Base-by-base conservation (phyloP, 2,329 filamentous ascomycete species). In the Periconia sp. region DNA sequence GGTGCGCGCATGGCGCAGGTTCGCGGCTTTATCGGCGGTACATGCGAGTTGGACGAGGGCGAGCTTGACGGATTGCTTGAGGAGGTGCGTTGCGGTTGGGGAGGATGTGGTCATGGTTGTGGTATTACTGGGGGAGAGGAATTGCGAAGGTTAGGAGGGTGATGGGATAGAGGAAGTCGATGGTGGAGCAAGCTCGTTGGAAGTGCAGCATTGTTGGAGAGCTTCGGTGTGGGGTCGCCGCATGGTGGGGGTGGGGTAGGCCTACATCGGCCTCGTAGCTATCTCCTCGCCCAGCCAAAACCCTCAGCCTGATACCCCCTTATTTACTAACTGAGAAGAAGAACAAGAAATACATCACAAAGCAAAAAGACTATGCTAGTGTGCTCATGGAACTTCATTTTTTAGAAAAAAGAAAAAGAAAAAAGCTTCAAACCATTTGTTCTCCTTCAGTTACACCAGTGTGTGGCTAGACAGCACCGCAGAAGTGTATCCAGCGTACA, bases 1-100 rank as follows among this genome's bases (percentile, higher is more conserved):
- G 42, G 82, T 81, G 53, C 90, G 88, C 13, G 94, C 93, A 72
- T 88, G 88, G 19, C 82, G 71, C 58, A 99, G 90, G 77, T 99
- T 99, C 61, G 83, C 82, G 11, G 86, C 72, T 79, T 99, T 99
- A 79, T 96, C 91, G 60, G 88, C 77, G 57, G 70, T 70, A 27
- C 69, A 68, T 35, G 73, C 71, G 41, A 76, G 90, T 81, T 88
- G 66, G 49, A 74, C 62, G 47, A 76, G 69, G 30, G 72, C 72
- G 51, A 74, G 69, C 55, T 71, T 73, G 47, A 75, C 63, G 8
- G 71, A 69, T 55, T 72, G 61, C 52, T 74, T 73, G 58, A 74
- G 66, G 41, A 72, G 59, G 7, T 60, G 54, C 2, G 70, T 47
- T 68, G 71, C 70, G 18, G 33, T 50, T 41, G 40, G 7, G 27